A percentile compares a stretch with the other conserved stretches of the same genome.
These are phyloP conservation scores for Brassica nigra DNA, from an alignment of 345 rosid species.

Conservation along the genomic window DNA sequence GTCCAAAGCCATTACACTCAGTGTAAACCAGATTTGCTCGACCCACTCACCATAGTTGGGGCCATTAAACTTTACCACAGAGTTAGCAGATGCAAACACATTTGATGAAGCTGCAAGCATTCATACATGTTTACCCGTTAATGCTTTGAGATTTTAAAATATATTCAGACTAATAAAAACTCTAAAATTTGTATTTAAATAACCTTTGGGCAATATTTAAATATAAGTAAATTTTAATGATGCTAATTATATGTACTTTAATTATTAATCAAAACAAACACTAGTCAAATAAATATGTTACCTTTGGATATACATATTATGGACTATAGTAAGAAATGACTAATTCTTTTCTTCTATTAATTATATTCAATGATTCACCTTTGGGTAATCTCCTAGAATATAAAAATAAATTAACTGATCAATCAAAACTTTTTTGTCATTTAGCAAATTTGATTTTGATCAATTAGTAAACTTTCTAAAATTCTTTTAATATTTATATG, in stretches of 20 bases:
- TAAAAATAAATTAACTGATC: neutral
- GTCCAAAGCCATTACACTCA: too few species aligned
- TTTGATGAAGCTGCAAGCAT: too few species aligned
- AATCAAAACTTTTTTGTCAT: neutral
- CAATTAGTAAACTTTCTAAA: neutral
- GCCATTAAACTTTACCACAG: too few species aligned
- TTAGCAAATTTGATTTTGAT: neutral
- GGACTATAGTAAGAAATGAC: neutral
- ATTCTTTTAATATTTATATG: neutral
- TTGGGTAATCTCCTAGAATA: neutral
- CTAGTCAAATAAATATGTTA: neutral
- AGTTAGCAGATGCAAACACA: too few species aligned
- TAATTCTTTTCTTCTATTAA: neutral
- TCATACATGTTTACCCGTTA: neutral
- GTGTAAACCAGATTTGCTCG: neutral
- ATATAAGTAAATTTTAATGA: neutral
- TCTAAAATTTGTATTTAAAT: too few species aligned
- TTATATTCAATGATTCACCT: neutral
- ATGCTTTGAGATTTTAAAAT: neutral
- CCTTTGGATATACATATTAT: neutral
- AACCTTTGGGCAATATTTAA: neutral
- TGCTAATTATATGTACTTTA: too few species aligned
- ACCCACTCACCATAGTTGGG: neutral
- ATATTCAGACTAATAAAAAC: neutral
- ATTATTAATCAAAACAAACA: neutral